Evolutionary conservation across 305 asterid genomes (phyloP).

Genomic region (Stenogyne calaminthoides): DNA sequence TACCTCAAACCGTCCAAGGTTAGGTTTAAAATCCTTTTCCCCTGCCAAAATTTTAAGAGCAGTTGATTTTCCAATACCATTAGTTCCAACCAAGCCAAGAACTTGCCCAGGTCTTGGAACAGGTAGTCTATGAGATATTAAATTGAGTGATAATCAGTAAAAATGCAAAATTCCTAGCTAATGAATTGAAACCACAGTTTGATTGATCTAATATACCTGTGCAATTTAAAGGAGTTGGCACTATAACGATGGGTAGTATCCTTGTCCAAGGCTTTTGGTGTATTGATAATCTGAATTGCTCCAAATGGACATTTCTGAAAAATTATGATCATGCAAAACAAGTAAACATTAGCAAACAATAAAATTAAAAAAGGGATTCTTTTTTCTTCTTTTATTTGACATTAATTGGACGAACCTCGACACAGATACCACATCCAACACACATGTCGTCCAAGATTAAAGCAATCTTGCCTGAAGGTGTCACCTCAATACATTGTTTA

Average conservation of each 20-base stretch:
- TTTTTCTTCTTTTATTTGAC: background rate
- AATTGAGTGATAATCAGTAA: slow-evolving; percentile 10
- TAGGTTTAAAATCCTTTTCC: slow-evolving; percentile 87
- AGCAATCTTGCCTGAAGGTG: slow-evolving; percentile 57
- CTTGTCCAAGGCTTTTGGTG: slow-evolving; percentile 86
- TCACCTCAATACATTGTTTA: slow-evolving; percentile 83
- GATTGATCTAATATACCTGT: slow-evolving; percentile 53
- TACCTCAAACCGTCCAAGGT: slow-evolving; percentile 89
- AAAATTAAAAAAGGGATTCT: background rate
- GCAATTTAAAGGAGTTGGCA: slow-evolving; percentile 89
- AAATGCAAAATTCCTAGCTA: background rate
- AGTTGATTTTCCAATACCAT: slow-evolving; percentile 95
- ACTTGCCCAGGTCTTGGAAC: slow-evolving; percentile 98
- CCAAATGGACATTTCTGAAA: slow-evolving; percentile 91
- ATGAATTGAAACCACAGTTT: slow-evolving; percentile 1
- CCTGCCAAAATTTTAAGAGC: slow-evolving; percentile 96
- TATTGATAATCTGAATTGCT: slow-evolving; percentile 90
- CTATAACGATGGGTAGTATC: slow-evolving; percentile 98
- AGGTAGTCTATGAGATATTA: slow-evolving; percentile 58
- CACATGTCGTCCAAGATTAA: slow-evolving; percentile 92
- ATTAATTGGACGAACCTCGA: slow-evolving; percentile 62
- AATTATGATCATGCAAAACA: background rate
- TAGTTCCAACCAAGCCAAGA: slow-evolving; percentile 98
- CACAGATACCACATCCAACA: slow-evolving; percentile 97
- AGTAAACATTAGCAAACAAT: background rate